Evolutionary conservation across 441 rosid genomes (phyloP).

Genomic region (Daphne laureola): DNA sequence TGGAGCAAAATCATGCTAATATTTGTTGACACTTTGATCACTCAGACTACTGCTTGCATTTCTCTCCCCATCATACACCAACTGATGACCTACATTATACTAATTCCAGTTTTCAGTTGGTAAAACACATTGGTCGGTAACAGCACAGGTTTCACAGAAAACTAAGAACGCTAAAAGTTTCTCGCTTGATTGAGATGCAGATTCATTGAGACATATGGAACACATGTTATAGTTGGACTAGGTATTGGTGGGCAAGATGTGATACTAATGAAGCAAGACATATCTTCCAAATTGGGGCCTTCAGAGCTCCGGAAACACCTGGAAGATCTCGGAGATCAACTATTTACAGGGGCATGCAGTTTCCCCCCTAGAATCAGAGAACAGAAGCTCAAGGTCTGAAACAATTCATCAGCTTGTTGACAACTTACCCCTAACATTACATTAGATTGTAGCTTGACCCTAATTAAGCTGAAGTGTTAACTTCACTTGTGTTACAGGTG

Average conservation of each 20-base stretch:
- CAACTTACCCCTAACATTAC: background rate
- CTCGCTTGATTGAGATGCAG: constrained; percentile 25
- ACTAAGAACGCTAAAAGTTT: background rate
- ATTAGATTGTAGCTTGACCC: background rate
- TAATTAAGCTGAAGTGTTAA: background rate
- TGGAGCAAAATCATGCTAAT: too few relatives aligned
- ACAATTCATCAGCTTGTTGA: background rate
- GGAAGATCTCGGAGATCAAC: constrained; percentile 68
- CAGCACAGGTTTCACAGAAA: background rate
- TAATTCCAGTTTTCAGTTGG: too few relatives aligned
- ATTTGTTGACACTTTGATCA: too few relatives aligned
- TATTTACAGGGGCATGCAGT: constrained; percentile 62
- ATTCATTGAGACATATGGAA: constrained; percentile 85
- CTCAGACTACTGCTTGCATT: too few relatives aligned
- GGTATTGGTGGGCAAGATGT: constrained; percentile 77
- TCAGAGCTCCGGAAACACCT: constrained; percentile 58
- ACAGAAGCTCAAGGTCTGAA: constrained; percentile 38
- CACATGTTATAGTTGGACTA: constrained; percentile 73
- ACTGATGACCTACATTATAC: too few relatives aligned
- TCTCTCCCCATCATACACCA: too few relatives aligned
- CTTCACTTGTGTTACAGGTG: constrained; percentile 28
- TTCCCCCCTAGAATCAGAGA: constrained; percentile 32
- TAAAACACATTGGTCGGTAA: background rate
- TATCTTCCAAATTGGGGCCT: constrained; percentile 40
- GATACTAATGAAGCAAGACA: constrained; percentile 66